A percentile compares a stretch with the other conserved stretches of the same genome.
Conservation (phyloP, 768 basidiomycete species). For the Chiua virens region DNA sequence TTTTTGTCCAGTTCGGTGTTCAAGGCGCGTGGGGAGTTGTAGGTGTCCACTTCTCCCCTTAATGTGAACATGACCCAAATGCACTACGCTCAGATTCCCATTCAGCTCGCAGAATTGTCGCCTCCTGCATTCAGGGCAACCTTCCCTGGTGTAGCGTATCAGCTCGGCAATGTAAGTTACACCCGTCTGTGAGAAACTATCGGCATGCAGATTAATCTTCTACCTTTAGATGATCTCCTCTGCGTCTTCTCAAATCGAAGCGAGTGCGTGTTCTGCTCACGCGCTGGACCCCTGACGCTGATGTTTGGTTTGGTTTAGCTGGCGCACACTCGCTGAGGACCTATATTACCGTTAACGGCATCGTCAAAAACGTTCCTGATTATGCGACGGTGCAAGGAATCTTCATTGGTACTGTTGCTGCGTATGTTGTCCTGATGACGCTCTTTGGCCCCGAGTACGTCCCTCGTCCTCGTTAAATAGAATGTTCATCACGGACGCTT, state of each 20-base stretch:
- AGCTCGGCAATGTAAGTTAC: conserved; percentile 61
- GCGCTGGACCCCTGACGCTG: background rate
- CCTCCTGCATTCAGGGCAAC: conserved; percentile 89
- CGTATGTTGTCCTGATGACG: conserved; percentile 72
- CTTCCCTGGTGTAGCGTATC: conserved; percentile 85
- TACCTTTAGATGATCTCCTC: conserved; percentile 56
- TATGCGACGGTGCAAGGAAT: conserved; percentile 87
- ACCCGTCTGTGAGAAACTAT: background rate
- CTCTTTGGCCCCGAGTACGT: conserved; percentile 78
- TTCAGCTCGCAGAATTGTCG: conserved; percentile 80
- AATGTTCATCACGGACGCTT: background rate
- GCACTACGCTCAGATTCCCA: conserved; percentile 50
- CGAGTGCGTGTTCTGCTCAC: conserved; percentile 15
- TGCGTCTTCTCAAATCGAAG: conserved; percentile 59
- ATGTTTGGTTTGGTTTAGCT: conserved; percentile 34
- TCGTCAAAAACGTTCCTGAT: conserved; percentile 47
- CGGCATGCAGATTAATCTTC: background rate
- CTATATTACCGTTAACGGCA: conserved; percentile 43
- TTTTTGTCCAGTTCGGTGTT: conserved; percentile 83
- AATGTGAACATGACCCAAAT: background rate
- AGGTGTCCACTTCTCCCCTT: conserved; percentile 26
- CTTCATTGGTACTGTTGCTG: conserved; percentile 80
- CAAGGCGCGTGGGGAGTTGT: conserved; percentile 92
- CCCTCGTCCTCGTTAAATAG: background rate
- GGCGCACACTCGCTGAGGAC: conserved; percentile 60